Conservation (phyloP, 1,139 yeast genomes). For the Pneumocystis canis region DNA sequence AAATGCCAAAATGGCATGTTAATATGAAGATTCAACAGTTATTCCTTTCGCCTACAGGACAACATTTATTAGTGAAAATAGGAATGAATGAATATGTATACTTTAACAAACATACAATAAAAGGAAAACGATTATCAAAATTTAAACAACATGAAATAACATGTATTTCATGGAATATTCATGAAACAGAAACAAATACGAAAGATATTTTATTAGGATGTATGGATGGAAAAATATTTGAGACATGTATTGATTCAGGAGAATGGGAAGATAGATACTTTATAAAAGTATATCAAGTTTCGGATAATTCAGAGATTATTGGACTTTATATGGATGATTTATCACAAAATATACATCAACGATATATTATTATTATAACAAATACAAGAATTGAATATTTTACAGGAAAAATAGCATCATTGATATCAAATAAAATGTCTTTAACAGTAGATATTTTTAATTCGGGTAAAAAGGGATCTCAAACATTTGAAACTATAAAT, state of each 20-base stretch:
- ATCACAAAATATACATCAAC: not conserved
- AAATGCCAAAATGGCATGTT: slow-evolving; percentile 14
- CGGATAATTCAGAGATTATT: not conserved
- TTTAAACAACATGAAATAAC: slow-evolving; percentile 31
- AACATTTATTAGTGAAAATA: slow-evolving; percentile 36
- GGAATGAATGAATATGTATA: slow-evolving; percentile 33
- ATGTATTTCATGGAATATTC: slow-evolving; percentile 32
- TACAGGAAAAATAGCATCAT: not conserved
- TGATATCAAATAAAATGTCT: not conserved
- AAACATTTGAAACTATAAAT: not conserved
- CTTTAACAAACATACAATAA: slow-evolving; percentile 27
- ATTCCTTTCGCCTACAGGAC: slow-evolving; percentile 37
- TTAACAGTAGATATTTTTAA: not conserved
- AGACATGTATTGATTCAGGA: slow-evolving; percentile 34
- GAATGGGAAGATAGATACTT: slow-evolving; percentile 28
- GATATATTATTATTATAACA: not conserved
- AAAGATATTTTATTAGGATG: slow-evolving; percentile 40
- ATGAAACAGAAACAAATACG: slow-evolving; percentile 27
- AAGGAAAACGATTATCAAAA: slow-evolving; percentile 29
- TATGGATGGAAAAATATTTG: slow-evolving; percentile 32
- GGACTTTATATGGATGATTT: not conserved
- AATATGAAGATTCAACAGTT: slow-evolving; percentile 27
- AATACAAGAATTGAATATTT: not conserved
- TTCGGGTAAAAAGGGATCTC: not conserved
- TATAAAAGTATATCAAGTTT: slow-evolving; percentile 21